Base-by-base conservation (phyloP, 2,329 filamentous ascomycete genomes). In the Pseudogymnoascus destructans region DNA sequence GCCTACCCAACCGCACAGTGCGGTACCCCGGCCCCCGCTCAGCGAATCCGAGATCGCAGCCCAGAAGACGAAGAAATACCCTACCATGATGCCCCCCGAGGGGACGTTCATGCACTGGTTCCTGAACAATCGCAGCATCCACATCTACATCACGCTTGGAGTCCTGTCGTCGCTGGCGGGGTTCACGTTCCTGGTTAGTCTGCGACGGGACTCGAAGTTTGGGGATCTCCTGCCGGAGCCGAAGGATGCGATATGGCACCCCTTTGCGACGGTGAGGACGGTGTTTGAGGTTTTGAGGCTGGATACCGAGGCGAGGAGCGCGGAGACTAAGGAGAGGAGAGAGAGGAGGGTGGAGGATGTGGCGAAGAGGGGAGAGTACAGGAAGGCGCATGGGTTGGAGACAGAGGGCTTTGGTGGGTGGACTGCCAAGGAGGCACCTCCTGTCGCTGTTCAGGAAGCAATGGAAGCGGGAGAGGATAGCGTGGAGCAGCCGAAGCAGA, bases 51-150 rank as follows among this genome's bases (percentile, higher is more conserved):
- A 95, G 71, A 73, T 77, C 56, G 74, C 79, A 62, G 79, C 78
- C 61, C 89, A 89, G 75, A 78, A 76, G 64, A 79, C 73, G 63
- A 86, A 81, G 70, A 76, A 86, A 63, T 97, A 97, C 70, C 93
- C 93, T 1, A 85, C 91, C 65, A 84, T 95, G 79, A 90, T 95
- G 78, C 87, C 92, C 52, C 84, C 90, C 0, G 77, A 86, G 68
- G 89, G 89, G 5, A 88, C 86, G 0, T 89, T 89, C 72, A 79
- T 87, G 73, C 80, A 92, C 71, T 91, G 86, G 81, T 91, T 97
- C 71, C 77, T 95, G 69, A 84, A 88, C 64, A 92, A 82, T 70
- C 79, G 80, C 60, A 74, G 74, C 59, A 80, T 97, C 59, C 92
- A 98, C 72, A 71, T 89, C 25, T 86, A 80, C 70, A 91, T 98